Base-by-base conservation (phyloP, 176 grass and related monocot genomes). In the Lolium perenne region DNA sequence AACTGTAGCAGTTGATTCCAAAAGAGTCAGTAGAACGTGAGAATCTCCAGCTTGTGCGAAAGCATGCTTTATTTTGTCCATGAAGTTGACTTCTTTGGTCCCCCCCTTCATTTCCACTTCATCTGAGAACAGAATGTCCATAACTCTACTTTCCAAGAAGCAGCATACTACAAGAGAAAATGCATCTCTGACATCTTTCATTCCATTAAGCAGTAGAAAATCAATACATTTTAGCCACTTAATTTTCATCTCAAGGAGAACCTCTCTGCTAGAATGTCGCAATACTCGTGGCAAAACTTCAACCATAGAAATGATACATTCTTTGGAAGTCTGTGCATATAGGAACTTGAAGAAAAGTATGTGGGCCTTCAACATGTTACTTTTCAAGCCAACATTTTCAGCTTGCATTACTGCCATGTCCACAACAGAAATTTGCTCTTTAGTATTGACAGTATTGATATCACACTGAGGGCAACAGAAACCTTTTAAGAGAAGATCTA, bases 261-360 rank as follows among this genome's bases (percentile, higher is more conserved):
- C 50, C 65, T 73, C 78, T 47, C 76, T 87, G 77, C 54, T 86
- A 74, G 83, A 82, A 90, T 98, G 93, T 59, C 90, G 91, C 51
- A 98, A 63, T 89, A 98, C 84, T 85, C 91, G 92, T 78, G 96
- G 93, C 67, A 98, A 87, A 68, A 95, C 87, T 85, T 94, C 78
- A 80, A 94, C 86, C 79, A 85, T 86, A 14, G 80, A 90, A 92
- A 94, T 86, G 85, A 80, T 23, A 40, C 74, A 90, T 67, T 98
- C 91, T 85, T 95, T 88, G 12, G 83, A 90, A 83, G 60, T 85
- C 46, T 91, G 84, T 67, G 87, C 74, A 72, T 90, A 87, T 21
- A 98, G 86, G 78, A 95, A 86, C 84, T 98, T 88, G 81, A 98
- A 95, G 84, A 94, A 94, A 69, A 95, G 86, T 55, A 47, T 77